A percentile compares a stretch with the other conserved stretches of the same genome.
phyloP scores from a whole-genome alignment of 441 rosid genomes.

The Corymbia citriodora region DNA sequence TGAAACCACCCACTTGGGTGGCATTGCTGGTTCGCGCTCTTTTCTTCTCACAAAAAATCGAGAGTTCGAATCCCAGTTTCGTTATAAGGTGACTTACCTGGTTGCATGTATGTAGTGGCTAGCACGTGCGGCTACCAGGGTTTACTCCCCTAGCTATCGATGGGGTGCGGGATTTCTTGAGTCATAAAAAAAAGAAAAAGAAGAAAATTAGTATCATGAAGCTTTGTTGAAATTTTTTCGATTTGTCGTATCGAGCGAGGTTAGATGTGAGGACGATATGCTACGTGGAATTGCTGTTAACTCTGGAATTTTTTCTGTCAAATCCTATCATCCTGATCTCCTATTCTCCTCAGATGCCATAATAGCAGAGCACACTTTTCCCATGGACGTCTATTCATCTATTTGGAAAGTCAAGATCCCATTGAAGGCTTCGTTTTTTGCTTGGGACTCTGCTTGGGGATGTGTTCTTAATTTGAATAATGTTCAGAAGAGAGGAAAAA shows the following conservation, averaged over 20 bases:
- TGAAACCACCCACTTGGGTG: too few relatives aligned
- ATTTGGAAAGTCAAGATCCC: neutral
- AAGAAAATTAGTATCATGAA: too few relatives aligned
- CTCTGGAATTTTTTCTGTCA: neutral
- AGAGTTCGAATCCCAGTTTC: too few relatives aligned
- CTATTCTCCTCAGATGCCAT: neutral
- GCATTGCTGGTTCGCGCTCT: too few relatives aligned
- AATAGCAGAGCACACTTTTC: neutral
- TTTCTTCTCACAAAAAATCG: too few relatives aligned
- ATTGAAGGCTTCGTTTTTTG: neutral
- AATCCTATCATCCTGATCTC: neutral
- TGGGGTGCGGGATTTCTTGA: too few relatives aligned
- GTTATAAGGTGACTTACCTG: too few relatives aligned
- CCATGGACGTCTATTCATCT: neutral
- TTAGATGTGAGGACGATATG: neutral
- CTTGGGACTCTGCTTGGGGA: neutral
- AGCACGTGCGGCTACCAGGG: too few relatives aligned
- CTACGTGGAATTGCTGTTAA: neutral
- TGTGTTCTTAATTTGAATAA: neutral
- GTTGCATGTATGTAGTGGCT: too few relatives aligned
- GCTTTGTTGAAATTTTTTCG: neutral
- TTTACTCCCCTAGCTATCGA: too few relatives aligned
- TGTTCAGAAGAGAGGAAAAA: neutral
- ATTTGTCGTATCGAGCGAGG: neutral
- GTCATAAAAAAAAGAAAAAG: too few relatives aligned